These are phyloP conservation scores for Cystofilobasidium ferigula DNA, from an alignment of 768 basidiomycete genomes.

Conservation along the genomic window DNA sequence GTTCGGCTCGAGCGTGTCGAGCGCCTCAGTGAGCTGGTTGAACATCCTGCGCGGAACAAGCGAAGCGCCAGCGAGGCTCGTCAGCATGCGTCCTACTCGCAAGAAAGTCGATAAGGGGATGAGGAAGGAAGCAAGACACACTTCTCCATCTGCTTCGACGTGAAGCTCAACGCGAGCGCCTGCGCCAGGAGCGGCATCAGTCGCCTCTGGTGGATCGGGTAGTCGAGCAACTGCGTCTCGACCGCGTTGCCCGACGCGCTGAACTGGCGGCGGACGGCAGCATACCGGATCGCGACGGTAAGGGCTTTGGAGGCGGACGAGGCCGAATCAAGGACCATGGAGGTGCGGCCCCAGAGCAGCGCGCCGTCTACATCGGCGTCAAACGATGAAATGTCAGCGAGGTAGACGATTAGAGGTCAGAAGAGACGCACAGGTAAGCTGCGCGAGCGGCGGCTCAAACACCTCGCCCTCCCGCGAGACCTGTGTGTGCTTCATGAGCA, in stretches of 20 bases:
- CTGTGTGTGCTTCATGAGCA: slow-evolving; percentile 45
- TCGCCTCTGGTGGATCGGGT: slow-evolving; percentile 41
- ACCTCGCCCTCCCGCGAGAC: slow-evolving; percentile 20
- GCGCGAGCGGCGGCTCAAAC: slow-evolving; percentile 38
- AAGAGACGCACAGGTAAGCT: slow-evolving; percentile 36
- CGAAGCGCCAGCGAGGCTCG: slow-evolving; percentile 24
- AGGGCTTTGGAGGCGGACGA: slow-evolving; percentile 42
- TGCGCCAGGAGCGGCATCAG: slow-evolving; percentile 40
- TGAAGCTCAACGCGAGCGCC: slow-evolving; percentile 39
- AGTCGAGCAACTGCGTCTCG: slow-evolving; percentile 43
- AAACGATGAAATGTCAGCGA: no score
- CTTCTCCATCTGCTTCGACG: slow-evolving; percentile 33
- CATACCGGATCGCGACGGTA: slow-evolving; percentile 43
- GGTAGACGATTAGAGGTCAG: no score
- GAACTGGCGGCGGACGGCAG: slow-evolving; percentile 32
- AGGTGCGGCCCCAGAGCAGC: slow-evolving; percentile 39
- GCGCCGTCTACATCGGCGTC: no score
- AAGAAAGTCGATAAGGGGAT: no score
- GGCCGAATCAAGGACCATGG: slow-evolving; percentile 40
- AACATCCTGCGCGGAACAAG: slow-evolving; percentile 17
- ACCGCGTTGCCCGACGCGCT: slow-evolving; percentile 27
- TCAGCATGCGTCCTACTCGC: no score
- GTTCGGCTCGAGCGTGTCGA: slow-evolving; percentile 38
- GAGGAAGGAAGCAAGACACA: slow-evolving; percentile 23
- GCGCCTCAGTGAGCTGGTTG: slow-evolving; percentile 29